Conservation (phyloP, 108 stramenopile species). For the Nitzschia putrida region DNA sequence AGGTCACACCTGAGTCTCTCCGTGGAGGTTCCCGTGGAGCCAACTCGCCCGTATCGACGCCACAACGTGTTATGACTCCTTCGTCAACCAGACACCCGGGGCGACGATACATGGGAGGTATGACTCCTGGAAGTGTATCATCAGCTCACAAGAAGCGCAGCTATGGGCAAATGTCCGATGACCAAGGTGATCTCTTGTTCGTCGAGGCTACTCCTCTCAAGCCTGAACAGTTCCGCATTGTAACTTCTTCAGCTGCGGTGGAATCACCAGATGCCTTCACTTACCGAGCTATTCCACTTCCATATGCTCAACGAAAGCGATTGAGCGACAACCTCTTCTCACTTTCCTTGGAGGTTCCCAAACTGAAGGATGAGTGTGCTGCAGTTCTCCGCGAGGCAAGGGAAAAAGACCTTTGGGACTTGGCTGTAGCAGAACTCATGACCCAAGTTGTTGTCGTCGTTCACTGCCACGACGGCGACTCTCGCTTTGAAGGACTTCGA, state of each 20-base stretch:
- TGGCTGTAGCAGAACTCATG: conserved; percentile 83
- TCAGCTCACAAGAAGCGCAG: conserved; percentile 24
- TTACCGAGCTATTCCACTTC: conserved; percentile 70
- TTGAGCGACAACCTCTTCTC: conserved; percentile 75
- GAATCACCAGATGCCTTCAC: conserved; percentile 45
- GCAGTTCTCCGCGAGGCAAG: conserved; percentile 69
- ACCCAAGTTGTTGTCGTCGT: conserved; percentile 75
- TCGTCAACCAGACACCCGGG: neutral
- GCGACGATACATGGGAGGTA: conserved; percentile 19
- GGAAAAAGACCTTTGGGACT: conserved; percentile 73
- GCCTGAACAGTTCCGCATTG: conserved; percentile 63
- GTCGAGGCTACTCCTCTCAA: conserved; percentile 64
- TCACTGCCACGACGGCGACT: conserved; percentile 65
- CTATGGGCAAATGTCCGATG: conserved; percentile 29
- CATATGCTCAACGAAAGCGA: conserved; percentile 74
- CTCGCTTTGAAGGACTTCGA: conserved; percentile 68
- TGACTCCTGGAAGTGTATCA: neutral
- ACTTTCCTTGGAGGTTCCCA: conserved; percentile 67
- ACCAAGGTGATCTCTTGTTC: conserved; percentile 60
- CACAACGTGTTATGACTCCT: conserved; percentile 26
- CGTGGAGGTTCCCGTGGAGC: conserved; percentile 18
- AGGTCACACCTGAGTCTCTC: conserved; percentile 56
- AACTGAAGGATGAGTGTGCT: conserved; percentile 74
- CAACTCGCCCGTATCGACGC: conserved; percentile 14
- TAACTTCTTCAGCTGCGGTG: conserved; percentile 40